A percentile compares a stretch with the other conserved stretches of the same genome.
Evolutionary conservation across 129 eudicot genomes (phyloP).

Genomic region (Artemisia argyi): DNA sequence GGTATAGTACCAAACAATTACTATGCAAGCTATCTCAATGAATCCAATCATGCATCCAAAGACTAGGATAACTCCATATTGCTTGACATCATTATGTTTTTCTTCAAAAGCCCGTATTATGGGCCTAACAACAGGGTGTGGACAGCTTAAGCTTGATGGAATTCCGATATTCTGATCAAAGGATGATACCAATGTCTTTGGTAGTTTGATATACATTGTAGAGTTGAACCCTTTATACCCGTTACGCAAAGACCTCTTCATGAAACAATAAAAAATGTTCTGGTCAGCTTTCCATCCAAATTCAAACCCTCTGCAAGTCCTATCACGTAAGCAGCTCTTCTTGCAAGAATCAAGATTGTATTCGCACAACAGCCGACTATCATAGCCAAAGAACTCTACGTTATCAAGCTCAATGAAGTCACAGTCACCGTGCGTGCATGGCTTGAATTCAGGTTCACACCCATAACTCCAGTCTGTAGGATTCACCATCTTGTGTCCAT

Average conservation of each 20-base stretch:
- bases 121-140: neutral
- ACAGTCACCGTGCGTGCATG: neutral
- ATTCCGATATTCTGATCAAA: neutral
- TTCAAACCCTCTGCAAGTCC: conserved; percentile 27
- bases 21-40: conserved; percentile 17
- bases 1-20: conserved; percentile 18
- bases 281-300: conserved; percentile 1
- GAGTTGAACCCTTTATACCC: conserved; percentile 11
- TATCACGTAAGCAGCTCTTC: conserved; percentile 8
- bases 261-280: conserved; percentile 4
- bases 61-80: conserved; percentile 17
- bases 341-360: conserved; percentile 22
- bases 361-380: neutral
- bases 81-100: neutral
- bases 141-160: neutral
- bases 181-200: neutral
- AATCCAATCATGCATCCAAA: conserved; percentile 17
- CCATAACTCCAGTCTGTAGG: conserved; percentile 39
- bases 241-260: conserved; percentile 14
- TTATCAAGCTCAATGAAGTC: conserved; percentile 33
- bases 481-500: conserved; percentile 39
- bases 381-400: conserved; percentile 37
- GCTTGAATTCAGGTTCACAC: conserved; percentile 36
- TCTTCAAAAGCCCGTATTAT: neutral
- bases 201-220: conserved; percentile 5